phyloP scores from a whole-genome alignment of 495 filamentous ascomycete species.

The Lepraria neglecta region DNA sequence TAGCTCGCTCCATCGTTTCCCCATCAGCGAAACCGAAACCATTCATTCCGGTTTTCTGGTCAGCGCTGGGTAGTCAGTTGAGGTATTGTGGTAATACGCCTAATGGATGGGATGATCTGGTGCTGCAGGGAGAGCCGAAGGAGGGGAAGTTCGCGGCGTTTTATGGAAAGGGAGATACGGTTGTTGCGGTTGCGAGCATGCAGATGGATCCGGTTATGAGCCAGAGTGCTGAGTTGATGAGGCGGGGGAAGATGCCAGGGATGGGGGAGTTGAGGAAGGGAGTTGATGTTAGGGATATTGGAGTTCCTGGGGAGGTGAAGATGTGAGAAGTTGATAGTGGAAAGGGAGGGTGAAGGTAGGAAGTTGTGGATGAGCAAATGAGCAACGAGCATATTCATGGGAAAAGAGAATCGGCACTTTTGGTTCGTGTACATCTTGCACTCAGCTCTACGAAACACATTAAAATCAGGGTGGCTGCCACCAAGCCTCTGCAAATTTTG shows the following conservation, averaged over 20 bases:
- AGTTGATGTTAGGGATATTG: constrained; percentile 62
- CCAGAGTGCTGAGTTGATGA: constrained; percentile 81
- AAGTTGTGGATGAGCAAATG: too few relatives aligned
- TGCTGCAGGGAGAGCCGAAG: constrained; percentile 68
- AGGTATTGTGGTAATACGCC: constrained; percentile 84
- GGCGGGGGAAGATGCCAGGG: constrained; percentile 68
- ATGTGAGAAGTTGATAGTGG: constrained; percentile 30
- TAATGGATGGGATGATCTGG: constrained; percentile 75
- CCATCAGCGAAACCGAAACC: constrained; percentile 52
- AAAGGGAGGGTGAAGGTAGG: neutral
- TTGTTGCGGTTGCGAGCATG: constrained; percentile 93
- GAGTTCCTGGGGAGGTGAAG: constrained; percentile 47
- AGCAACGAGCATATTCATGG: too few relatives aligned
- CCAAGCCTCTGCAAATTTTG: too few relatives aligned
- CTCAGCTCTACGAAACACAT: too few relatives aligned
- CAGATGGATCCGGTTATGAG: constrained; percentile 80
- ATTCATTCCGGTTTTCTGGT: constrained; percentile 96
- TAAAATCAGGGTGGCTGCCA: too few relatives aligned
- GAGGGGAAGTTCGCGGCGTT: constrained; percentile 83
- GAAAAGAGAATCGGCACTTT: too few relatives aligned
- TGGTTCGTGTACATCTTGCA: too few relatives aligned
- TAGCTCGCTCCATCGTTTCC: constrained; percentile 65
- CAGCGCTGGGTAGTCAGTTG: constrained; percentile 78
- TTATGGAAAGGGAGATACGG: constrained; percentile 77
- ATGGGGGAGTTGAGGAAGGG: constrained; percentile 72